These are phyloP conservation scores for Penicillium hordei DNA, from an alignment of 2,329 filamentous ascomycete species.

Conservation along the genomic window DNA sequence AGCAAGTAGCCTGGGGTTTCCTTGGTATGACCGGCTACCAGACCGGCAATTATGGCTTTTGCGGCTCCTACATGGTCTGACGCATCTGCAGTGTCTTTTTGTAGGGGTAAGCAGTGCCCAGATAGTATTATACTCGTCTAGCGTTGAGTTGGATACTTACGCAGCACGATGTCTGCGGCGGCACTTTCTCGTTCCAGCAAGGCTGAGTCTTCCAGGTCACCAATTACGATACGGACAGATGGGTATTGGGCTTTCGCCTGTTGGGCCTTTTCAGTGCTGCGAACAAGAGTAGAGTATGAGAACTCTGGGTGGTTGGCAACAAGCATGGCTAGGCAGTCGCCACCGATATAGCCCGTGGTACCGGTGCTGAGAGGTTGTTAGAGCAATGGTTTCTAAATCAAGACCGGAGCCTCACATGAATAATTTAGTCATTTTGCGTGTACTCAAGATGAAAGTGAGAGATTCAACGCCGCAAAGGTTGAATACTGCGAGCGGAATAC, in stretches of 20 bases:
- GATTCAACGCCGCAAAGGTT: neutral
- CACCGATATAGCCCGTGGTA: conserved; percentile 52
- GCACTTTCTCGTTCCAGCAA: conserved; percentile 48
- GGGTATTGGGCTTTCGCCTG: conserved; percentile 44
- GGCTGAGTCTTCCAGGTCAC: conserved; percentile 48
- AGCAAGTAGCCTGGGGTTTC: conserved; percentile 39
- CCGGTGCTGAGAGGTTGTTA: conserved; percentile 40
- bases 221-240: conserved; percentile 53
- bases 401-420: conserved; percentile 14
- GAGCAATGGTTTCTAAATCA: neutral
- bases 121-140: neutral
- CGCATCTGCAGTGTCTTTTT: conserved; percentile 29
- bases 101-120: neutral
- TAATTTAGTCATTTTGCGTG: conserved; percentile 17
- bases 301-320: conserved; percentile 43
- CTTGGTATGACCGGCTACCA: conserved; percentile 46
- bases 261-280: conserved; percentile 39
- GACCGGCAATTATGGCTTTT: conserved; percentile 40
- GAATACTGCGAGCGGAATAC: neutral
- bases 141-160: conserved; percentile 25
- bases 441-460: neutral
- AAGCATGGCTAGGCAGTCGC: conserved; percentile 48
- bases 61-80: conserved; percentile 43
- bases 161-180: conserved; percentile 53
- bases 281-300: conserved; percentile 40